Base-by-base conservation (phyloP, 2,329 filamentous ascomycete genomes). In the Hymenoscyphus scutula region DNA sequence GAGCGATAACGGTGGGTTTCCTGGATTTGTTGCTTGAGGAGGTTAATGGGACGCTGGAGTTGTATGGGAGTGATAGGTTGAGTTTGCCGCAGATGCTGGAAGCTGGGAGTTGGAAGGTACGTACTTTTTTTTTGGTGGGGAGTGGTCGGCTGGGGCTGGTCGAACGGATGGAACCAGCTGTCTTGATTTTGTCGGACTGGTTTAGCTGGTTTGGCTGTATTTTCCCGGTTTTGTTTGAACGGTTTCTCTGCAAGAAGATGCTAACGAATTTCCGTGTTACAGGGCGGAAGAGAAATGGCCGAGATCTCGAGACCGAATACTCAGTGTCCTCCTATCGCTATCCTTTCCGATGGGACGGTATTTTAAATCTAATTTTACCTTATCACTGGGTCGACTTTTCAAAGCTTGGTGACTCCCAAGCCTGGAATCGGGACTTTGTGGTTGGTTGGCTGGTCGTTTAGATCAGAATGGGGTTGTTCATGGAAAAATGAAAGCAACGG, bases 101-200 rank as follows among this genome's bases (percentile, higher is more conserved):
- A 77, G 95, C 94, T 15, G 95, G 95, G 58, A 96, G 91, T 74
- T 99, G 95, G 94, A 98, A 98, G 90, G 93, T 95, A 76, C 78
- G 85, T 19, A 45, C 10, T 38, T 70, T 62, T 23, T 30, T 25
- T 32, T 45, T 17, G 11, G 8, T 34, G 32, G 32, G 8, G 4
- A 10, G 32, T 34, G 2, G 32, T 7, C 11, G 32, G 32, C 30
- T 4, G 32, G 8, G 32, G 32, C 2, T 34, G 32, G 32, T 2
- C 2, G 11, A 8, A 10, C 8, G 32, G 32, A 8, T 7, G 41
- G 5, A 23, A 8, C 2, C 19, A 19, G n/a, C n/a, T n/a, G n/a
- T n/a, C n/a, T n/a, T n/a, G n/a, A n/a, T n/a, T n/a, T n/a, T n/a
- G n/a, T n/a, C n/a, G n/a, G n/a, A n/a, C n/a, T n/a, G n/a, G n/a